Conservation (phyloP, 257 asterid genomes). For the Salvia splendens region DNA sequence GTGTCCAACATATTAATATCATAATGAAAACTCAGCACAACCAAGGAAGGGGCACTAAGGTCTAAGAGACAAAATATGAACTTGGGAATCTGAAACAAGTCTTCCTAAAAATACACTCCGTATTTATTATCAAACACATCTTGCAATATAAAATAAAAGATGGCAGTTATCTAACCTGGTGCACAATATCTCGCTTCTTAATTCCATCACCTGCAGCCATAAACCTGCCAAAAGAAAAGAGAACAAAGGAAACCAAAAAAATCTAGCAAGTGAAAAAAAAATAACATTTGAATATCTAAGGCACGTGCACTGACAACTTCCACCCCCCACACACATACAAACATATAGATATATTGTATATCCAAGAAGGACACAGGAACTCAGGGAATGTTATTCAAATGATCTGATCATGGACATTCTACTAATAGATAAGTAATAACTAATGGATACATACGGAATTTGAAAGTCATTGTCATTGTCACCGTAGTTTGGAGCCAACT, state of each 20-base stretch:
- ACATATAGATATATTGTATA: slow-evolving; percentile 24
- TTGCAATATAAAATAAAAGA: slow-evolving; percentile 13
- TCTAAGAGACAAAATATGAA: background rate
- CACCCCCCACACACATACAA: no score
- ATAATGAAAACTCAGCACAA: background rate
- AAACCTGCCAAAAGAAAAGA: slow-evolving; percentile 48
- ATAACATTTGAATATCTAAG: slow-evolving; percentile 18
- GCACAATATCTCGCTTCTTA: slow-evolving; percentile 58
- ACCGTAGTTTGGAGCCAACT: slow-evolving; percentile 58
- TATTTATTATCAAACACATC: slow-evolving; percentile 12
- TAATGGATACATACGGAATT: slow-evolving; percentile 72
- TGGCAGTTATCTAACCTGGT: slow-evolving; percentile 53
- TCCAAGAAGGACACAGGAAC: slow-evolving; percentile 5
- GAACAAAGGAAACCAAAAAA: slow-evolving; percentile 10
- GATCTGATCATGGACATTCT: slow-evolving; percentile 6
- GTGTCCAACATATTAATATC: background rate
- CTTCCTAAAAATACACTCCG: background rate
- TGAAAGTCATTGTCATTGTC: slow-evolving; percentile 44
- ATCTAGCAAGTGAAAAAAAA: slow-evolving; percentile 18
- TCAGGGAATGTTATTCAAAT: slow-evolving; percentile 15
- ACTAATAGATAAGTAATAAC: slow-evolving; percentile 23
- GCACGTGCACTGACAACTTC: slow-evolving; percentile 19
- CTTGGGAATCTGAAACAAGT: background rate
- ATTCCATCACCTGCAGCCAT: slow-evolving; percentile 89
- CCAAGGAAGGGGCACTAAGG: slow-evolving; percentile 12